Conservation (phyloP, 2,329 filamentous ascomycete genomes). For the Juglanconis sp. region DNA sequence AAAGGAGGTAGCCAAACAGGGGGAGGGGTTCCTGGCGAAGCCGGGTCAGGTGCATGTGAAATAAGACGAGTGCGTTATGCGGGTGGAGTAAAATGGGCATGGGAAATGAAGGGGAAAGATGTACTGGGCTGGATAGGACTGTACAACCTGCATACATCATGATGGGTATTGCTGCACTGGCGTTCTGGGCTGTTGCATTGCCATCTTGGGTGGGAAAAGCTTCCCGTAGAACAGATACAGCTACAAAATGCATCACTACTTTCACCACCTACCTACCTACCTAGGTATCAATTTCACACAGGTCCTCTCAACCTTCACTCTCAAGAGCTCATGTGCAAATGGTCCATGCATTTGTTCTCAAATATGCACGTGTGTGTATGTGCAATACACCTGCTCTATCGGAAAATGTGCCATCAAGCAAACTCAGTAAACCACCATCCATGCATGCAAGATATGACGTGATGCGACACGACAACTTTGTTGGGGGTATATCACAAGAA, state of each 20-base stretch:
- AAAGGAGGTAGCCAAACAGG: conserved; percentile 26
- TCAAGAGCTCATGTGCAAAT: neutral
- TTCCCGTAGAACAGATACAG: neutral
- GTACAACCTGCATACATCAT: neutral
- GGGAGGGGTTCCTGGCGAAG: conserved; percentile 21
- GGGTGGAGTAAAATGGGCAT: neutral
- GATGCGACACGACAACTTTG: too few species aligned
- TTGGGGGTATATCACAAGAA: neutral
- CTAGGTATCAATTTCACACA: neutral
- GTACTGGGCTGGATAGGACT: neutral
- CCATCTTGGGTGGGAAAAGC: neutral
- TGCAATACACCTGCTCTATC: neutral
- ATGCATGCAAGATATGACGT: neutral
- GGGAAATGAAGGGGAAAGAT: neutral
- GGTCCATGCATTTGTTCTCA: neutral
- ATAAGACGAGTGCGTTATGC: too few species aligned
- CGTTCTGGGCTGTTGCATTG: neutral
- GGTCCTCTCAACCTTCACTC: neutral
- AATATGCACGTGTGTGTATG: neutral
- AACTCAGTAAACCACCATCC: neutral
- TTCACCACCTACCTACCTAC: neutral
- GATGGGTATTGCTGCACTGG: neutral
- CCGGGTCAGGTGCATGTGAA: neutral
- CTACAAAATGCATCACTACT: neutral
- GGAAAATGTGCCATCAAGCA: neutral